Evolutionary conservation across 495 filamentous ascomycete species (phyloP).

Genomic region (Neurospora discreta): DNA sequence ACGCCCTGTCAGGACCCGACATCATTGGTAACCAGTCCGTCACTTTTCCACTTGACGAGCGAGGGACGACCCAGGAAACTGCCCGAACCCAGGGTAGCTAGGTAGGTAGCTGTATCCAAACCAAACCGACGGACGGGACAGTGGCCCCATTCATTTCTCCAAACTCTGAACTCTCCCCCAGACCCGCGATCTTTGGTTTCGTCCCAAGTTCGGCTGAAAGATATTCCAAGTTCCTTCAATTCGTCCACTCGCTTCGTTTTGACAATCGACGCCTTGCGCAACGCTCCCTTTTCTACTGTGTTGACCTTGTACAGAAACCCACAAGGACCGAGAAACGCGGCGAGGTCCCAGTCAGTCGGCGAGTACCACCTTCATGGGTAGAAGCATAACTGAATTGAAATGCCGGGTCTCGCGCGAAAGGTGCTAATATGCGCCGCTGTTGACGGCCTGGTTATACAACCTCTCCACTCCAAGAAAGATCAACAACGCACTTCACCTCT

Average conservation of each 20-base stretch:
- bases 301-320: neutral
- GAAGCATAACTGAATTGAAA: slow-evolving; percentile 22
- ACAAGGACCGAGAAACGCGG: neutral
- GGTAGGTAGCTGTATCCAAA: neutral
- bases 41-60: neutral
- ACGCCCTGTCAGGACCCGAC: slow-evolving; percentile 5
- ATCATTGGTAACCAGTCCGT: neutral
- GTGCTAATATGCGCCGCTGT: slow-evolving; percentile 69
- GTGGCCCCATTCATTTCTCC: neutral
- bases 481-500: slow-evolving; percentile 35
- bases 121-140: neutral
- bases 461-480: slow-evolving; percentile 39
- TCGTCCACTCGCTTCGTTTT: neutral
- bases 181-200: neutral
- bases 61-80: neutral
- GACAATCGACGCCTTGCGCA: neutral
- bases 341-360: neutral
- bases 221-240: neutral
- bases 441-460: slow-evolving; percentile 79
- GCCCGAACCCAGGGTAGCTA: neutral
- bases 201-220: neutral
- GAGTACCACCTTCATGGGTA: slow-evolving; percentile 6
- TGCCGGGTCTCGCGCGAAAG: slow-evolving; percentile 70
- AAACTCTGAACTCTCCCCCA: neutral
- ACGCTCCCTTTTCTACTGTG: neutral